Evolutionary conservation across 495 filamentous ascomycete species (phyloP).

Genomic region (Talaromyces adpressus): DNA sequence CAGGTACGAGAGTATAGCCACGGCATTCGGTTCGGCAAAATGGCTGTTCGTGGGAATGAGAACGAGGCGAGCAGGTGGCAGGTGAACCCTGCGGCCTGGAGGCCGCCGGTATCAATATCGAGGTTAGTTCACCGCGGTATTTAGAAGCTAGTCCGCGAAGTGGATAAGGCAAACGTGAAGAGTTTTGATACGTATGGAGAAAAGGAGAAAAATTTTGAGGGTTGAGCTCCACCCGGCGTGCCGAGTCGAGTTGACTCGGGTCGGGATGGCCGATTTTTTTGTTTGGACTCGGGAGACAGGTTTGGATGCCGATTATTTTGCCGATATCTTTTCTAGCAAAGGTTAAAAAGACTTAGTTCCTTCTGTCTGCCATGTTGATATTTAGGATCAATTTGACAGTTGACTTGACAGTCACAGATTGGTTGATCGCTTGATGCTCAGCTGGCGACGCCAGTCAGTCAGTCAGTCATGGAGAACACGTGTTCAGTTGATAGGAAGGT

Average conservation of each 20-base stretch:
- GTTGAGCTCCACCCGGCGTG: not conserved
- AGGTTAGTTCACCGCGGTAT: not conserved
- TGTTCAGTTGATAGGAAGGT: not conserved
- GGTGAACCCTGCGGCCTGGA: too few species aligned
- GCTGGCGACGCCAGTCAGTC: not conserved
- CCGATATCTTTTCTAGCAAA: not conserved
- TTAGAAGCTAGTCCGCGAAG: not conserved
- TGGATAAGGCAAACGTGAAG: not conserved
- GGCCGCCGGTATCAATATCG: not conserved
- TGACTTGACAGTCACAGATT: too few species aligned
- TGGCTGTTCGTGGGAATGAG: not conserved
- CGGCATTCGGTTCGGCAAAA: not conserved
- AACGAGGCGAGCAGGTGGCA: not conserved
- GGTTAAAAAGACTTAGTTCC: too few species aligned
- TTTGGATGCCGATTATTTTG: not conserved
- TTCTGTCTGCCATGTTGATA: not conserved
- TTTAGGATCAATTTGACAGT: not conserved
- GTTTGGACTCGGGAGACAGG: not conserved
- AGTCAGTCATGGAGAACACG: not conserved
- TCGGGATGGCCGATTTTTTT: not conserved
- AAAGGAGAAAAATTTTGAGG: not conserved
- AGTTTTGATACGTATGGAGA: not conserved
- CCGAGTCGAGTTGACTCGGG: not conserved
- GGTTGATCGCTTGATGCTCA: not conserved
- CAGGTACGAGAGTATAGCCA: not conserved